Conservation (phyloP, 768 basidiomycete species). For the Kwoniella sp. region DNA sequence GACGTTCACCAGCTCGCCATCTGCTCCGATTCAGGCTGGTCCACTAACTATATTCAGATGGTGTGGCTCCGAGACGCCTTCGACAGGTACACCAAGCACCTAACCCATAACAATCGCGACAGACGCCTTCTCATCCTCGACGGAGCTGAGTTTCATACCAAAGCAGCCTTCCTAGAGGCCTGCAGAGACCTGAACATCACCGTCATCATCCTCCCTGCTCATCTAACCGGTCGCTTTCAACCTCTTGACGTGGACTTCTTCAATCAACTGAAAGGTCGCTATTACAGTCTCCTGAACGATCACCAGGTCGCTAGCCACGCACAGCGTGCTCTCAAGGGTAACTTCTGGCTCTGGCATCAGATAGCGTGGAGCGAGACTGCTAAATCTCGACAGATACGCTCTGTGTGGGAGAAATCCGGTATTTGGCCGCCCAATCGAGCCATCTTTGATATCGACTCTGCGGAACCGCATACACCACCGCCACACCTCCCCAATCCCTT, state of each 20-base stretch:
- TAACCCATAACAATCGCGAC: background rate
- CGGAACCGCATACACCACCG: constrained; percentile 1
- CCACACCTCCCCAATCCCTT: constrained; percentile 9
- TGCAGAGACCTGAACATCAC: constrained; percentile 24
- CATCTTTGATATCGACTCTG: background rate
- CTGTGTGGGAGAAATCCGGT: constrained; percentile 20
- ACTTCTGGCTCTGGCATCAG: constrained; percentile 23
- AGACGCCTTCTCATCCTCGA: constrained; percentile 27
- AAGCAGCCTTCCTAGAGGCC: constrained; percentile 20
- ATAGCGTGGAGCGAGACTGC: constrained; percentile 17
- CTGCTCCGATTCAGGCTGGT: constrained; percentile 15
- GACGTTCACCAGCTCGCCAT: background rate
- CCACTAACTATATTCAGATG: constrained; percentile 1
- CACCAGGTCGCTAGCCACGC: background rate
- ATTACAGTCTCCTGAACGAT: constrained; percentile 2
- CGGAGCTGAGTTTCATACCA: constrained; percentile 18
- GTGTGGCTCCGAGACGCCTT: constrained; percentile 17
- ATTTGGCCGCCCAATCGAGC: constrained; percentile 13
- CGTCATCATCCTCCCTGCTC: constrained; percentile 19
- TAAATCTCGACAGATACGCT: constrained; percentile 8
- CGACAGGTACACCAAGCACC: constrained; percentile 12
- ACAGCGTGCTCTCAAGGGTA: constrained; percentile 2
- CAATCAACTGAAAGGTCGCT: constrained; percentile 14
- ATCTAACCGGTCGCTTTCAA: constrained; percentile 18
- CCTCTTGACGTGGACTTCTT: constrained; percentile 29